Base-by-base conservation (phyloP, 495 filamentous ascomycete genomes). In the Xylaria venustula region DNA sequence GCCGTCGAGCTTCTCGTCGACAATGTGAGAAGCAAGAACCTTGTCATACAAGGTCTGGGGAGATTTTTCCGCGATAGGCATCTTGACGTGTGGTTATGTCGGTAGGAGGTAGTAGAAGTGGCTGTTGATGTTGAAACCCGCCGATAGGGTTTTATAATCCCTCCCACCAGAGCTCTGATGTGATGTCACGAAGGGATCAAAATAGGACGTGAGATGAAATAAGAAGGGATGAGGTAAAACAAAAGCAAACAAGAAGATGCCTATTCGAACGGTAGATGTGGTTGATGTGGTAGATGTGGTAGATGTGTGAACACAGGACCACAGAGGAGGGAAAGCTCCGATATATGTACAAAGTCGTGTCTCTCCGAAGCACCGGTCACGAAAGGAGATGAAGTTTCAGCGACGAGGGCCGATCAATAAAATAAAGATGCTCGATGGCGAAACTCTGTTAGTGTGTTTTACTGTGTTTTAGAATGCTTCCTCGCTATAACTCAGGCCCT, bases 41-140 rank as follows among this genome's bases (percentile, higher is more conserved):
- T 97, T 97, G 83, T 98, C 94, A 77, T 98, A 98, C 73, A 97
- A 86, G 70, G 93, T 97, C 77, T 87, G 88, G 49, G 90, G 93
- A 60, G 82, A 81, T 70, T 80, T 79, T 67, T 90, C 88, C 67
- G 87, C 89, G 71, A 81, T 82, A 68, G 92, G 92, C 92, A 97
- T 97, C 62, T 74, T 87, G 67, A 28, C 32, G 46, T 67, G 41
- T 60, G 19, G 51, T 14, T 23, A n/a, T 19, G 19, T 9, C 11
- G 15, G 5, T 19, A 40, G 23, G 12, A 6, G 19, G 20, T 47
- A 22, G 20, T 4, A 47, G 20, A 23, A 34, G 5, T 5, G 11
- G 5, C 3, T 40, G 46, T 20, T 1, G 17, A 36, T 58, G 54
- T 37, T 48, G 54, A 40, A 41, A 42, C 44, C 45, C 41, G 17